These are phyloP conservation scores for Dendrobium chrysotoxum DNA, from an alignment of 106 monocot species.

Conservation along the genomic window DNA sequence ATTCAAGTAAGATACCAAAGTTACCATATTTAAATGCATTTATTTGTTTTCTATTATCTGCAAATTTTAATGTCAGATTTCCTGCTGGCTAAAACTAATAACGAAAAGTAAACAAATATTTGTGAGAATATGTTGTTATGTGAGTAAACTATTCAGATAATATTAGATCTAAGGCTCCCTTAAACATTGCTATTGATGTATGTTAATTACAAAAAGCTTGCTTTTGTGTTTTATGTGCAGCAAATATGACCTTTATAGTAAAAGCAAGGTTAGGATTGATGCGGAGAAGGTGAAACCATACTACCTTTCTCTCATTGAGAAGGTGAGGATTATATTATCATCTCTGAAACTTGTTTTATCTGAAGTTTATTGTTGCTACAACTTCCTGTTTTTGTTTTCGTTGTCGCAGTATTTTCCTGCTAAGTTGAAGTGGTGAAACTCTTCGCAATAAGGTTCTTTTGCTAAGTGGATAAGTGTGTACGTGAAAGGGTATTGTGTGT, in stretches of 20 bases:
- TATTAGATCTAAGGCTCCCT: no score
- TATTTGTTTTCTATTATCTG: not conserved
- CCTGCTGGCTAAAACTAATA: not conserved
- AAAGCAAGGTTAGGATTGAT: constrained; percentile 86
- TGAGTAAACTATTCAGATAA: not conserved
- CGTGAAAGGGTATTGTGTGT: not conserved
- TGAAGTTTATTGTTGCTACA: not conserved
- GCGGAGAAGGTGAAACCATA: constrained; percentile 92
- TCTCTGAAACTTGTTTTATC: not conserved
- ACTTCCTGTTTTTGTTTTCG: not conserved
- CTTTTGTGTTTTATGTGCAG: constrained; percentile 26
- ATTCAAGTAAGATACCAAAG: constrained; percentile 54
- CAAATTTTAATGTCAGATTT: not conserved
- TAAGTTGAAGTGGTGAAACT: constrained; percentile 5
- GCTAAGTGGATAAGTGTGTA: not conserved
- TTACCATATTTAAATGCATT: not conserved
- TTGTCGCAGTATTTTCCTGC: constrained; percentile 10
- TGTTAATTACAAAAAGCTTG: not conserved
- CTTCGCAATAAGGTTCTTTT: not conserved
- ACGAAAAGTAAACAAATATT: not conserved
- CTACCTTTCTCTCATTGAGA: constrained; percentile 81
- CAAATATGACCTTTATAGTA: constrained; percentile 93
- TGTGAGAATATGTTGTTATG: not conserved
- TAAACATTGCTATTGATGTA: not conserved
- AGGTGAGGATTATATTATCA: constrained; percentile 27